phyloP scores from a whole-genome alignment of 1,139 yeast species.

The Yamadazyma buinensis region DNA sequence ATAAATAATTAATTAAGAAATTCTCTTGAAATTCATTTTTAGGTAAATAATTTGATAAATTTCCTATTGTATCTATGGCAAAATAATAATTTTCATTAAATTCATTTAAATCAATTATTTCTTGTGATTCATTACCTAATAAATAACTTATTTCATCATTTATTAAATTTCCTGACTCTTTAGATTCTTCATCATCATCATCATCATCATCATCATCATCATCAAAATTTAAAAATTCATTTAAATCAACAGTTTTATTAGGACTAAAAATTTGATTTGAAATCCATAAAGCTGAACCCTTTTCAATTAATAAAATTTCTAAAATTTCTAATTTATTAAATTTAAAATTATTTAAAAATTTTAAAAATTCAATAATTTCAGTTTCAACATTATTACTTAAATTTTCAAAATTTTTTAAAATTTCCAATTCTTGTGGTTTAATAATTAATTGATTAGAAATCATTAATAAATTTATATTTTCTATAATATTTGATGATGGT shows the following conservation, averaged over 20 bases:
- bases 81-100: constrained; percentile 23
- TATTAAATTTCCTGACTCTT: constrained; percentile 7
- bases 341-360: constrained; percentile 10
- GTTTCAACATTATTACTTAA: constrained; percentile 16
- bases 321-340: constrained; percentile 6
- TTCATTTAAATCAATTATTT: constrained; percentile 16
- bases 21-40: constrained; percentile 28
- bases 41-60: constrained; percentile 20
- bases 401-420: not conserved
- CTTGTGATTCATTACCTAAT: constrained; percentile 18
- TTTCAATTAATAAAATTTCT: constrained; percentile 14
- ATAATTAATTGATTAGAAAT: constrained; percentile 17
- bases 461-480: no score
- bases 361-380: constrained; percentile 13
- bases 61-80: constrained; percentile 31
- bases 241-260: constrained; percentile 13
- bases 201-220: constrained; percentile 8
- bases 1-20: constrained; percentile 30
- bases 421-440: constrained; percentile 16
- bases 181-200: constrained; percentile 2
- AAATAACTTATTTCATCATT: constrained; percentile 14
- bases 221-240: constrained; percentile 20
- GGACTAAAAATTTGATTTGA: constrained; percentile 21
- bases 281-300: constrained; percentile 28
- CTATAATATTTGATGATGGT: constrained; percentile 6